Evolutionary conservation across 2,329 filamentous ascomycete genomes (phyloP), one percentile per base, ranked within the genome.

Genomic region (Madurella mycetomatis): DNA sequence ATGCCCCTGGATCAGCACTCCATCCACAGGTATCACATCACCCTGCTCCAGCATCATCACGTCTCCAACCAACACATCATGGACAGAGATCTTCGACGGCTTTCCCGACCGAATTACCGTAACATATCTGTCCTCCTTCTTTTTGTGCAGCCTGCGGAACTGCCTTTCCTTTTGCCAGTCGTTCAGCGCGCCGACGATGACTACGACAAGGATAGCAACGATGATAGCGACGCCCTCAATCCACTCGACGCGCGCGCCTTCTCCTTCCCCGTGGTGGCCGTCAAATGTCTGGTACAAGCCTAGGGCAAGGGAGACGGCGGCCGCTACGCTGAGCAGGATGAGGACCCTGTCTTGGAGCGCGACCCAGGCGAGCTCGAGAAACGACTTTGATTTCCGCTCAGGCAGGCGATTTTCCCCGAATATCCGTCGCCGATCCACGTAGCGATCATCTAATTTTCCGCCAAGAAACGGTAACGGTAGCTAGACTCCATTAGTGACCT

Each of bases 291-390:
- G 80, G 62, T 90, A 90, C 1, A 90, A 72, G 9, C 87, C 86
- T 11, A 90, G 73, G 9, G 82, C 83, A 8, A 90, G 70, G 0
- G 86, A 90, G 11, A 90, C 77, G 11, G 84, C 73, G 1, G 86
- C 87, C 9, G 86, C 86, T 37, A 83, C 76, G 0, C 85, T 86
- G 55, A 90, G 72, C 5, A 90, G 71, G 40, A 90, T 85, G 40
- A 90, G 78, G 37, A 90, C 83, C 60, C 86, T 87, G 69, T 90
- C 87, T 61, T 88, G 86, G 67, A 87, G 88, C 2, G 86, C 84
- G 57, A 80, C 80, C 85, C 85, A 89, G 55, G 84, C 76, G 8
- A 88, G 66, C 54, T 72, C 39, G 34, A 54, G 19, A 25, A 59
- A 19, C n/a, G 42, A 40, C 48, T 54, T 54, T 18, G 17, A 37